A percentile compares a stretch with the other conserved stretches of the same genome.
These are phyloP conservation scores for Knufia petricola DNA, from an alignment of 2,329 filamentous ascomycete species.

Conservation along the genomic window DNA sequence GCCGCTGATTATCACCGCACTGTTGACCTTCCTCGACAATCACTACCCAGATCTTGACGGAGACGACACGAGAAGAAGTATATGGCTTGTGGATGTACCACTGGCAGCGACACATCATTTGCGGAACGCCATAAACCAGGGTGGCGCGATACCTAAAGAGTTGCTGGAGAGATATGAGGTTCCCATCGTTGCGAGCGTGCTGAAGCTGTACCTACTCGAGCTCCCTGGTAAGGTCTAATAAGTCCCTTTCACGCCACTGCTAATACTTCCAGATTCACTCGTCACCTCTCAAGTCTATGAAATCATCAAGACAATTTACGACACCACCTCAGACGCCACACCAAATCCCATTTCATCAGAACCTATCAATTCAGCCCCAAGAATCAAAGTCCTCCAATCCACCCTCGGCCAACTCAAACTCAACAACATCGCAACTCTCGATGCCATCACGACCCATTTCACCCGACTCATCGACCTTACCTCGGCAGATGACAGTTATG, in stretches of 20 bases:
- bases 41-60: slow-evolving; percentile 97
- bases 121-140: slow-evolving; percentile 73
- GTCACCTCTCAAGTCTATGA: slow-evolving; percentile 98
- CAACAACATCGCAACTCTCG: slow-evolving; percentile 96
- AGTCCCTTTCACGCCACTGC: neutral
- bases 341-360: slow-evolving; percentile 48
- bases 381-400: slow-evolving; percentile 85
- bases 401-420: slow-evolving; percentile 89
- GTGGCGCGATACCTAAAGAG: slow-evolving; percentile 66
- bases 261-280: slow-evolving; percentile 62
- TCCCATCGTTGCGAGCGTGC: slow-evolving; percentile 79
- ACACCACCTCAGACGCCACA: slow-evolving; percentile 65
- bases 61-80: slow-evolving; percentile 80
- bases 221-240: slow-evolving; percentile 62
- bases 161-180: slow-evolving; percentile 82
- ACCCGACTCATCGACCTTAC: slow-evolving; percentile 93
- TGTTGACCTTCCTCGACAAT: slow-evolving; percentile 89
- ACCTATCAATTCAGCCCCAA: slow-evolving; percentile 28
- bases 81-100: slow-evolving; percentile 91
- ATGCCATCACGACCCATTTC: slow-evolving; percentile 96
- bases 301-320: slow-evolving; percentile 95
- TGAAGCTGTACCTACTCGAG: slow-evolving; percentile 92
- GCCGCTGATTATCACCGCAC: slow-evolving; percentile 79
- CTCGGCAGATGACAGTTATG: slow-evolving; percentile 82
- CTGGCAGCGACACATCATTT: slow-evolving; percentile 76